These are phyloP conservation scores for Aspergillus sp. DNA, from an alignment of 2,329 filamentous ascomycete genomes.

Conservation along the genomic window DNA sequence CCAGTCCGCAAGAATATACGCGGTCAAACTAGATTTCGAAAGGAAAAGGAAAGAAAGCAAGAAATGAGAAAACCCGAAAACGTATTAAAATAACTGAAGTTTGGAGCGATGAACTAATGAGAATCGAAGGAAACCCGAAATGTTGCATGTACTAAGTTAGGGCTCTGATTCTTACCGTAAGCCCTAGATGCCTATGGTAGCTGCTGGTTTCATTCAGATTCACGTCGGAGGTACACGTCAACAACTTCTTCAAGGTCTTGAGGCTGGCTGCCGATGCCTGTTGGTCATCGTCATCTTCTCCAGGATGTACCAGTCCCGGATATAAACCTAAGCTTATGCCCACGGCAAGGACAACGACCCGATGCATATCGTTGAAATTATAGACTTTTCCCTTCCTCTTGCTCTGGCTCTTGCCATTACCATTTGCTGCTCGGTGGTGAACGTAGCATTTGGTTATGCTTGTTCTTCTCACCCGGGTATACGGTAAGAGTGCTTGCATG, in stretches of 20 bases:
- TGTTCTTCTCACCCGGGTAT: no score
- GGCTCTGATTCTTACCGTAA: not conserved
- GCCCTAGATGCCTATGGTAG: not conserved
- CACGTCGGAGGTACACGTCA: not conserved
- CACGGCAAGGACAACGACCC: not conserved
- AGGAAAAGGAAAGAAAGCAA: no score
- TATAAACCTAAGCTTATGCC: not conserved
- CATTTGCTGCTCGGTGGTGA: no score
- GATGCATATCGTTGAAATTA: not conserved
- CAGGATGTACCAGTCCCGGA: not conserved
- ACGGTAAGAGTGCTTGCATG: no score
- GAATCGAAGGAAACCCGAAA: not conserved
- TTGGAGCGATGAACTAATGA: not conserved
- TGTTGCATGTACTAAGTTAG: not conserved
- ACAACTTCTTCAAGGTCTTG: not conserved
- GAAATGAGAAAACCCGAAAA: not conserved
- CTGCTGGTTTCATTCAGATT: not conserved
- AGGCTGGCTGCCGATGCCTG: not conserved
- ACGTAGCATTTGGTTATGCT: no score
- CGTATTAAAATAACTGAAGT: not conserved
- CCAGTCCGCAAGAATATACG: no score
- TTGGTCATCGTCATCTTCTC: not conserved
- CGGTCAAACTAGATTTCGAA: no score
- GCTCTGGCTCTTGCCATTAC: no score
- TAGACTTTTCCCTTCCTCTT: not conserved